phyloP scores from a whole-genome alignment of 2,329 filamentous ascomycete genomes.

The Colletotrichum trifolii region DNA sequence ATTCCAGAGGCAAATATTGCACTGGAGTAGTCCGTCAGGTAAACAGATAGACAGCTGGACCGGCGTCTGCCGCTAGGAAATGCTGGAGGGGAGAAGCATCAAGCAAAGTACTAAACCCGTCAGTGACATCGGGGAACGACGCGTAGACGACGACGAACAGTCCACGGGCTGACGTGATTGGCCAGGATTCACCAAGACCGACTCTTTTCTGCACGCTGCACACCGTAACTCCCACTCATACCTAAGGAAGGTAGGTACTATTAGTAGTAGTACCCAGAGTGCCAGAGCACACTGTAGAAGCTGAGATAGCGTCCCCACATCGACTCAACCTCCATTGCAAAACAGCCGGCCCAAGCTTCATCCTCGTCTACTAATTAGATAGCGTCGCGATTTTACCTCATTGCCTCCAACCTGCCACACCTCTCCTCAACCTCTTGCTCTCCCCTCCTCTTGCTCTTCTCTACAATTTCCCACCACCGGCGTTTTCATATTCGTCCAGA shows the following conservation, averaged over 20 bases:
- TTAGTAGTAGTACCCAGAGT: too few relatives aligned
- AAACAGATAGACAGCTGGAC: slow-evolving; percentile 9
- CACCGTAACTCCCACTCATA: neutral
- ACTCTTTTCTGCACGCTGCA: too few relatives aligned
- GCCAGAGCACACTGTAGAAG: too few relatives aligned
- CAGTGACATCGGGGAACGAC: neutral
- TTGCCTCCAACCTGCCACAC: slow-evolving; percentile 6
- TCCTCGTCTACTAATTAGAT: slow-evolving; percentile 1
- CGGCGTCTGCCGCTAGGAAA: neutral
- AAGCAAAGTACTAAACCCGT: neutral
- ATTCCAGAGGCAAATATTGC: neutral
- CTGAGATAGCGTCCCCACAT: neutral
- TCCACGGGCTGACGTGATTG: slow-evolving; percentile 27
- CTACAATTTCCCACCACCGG: neutral
- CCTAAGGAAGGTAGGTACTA: neutral
- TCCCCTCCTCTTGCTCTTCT: neutral
- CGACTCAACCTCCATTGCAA: neutral
- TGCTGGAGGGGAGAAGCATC: neutral
- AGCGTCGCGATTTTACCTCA: neutral
- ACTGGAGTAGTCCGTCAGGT: neutral
- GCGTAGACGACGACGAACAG: slow-evolving; percentile 17
- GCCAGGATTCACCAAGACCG: neutral
- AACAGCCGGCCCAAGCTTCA: slow-evolving; percentile 7
- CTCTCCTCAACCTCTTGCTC: neutral
- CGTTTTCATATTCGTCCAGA: slow-evolving; percentile 29